Evolutionary conservation across 805 yeast genomes (phyloP), one percentile per base, ranked within the genome.

Genomic region (Yamadazyma philogaea): DNA sequence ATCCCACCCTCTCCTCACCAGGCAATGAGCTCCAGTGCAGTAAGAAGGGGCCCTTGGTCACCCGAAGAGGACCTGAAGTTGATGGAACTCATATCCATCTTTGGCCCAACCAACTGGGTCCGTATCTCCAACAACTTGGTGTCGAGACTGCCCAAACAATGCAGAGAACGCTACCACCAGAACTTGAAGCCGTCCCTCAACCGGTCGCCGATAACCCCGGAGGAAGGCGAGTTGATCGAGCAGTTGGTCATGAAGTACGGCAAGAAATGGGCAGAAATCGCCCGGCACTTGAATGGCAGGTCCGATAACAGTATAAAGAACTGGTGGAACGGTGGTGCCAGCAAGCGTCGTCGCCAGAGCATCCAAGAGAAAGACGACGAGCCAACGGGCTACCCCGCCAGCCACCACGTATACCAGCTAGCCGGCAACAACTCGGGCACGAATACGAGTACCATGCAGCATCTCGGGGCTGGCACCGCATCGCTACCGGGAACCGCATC

Each of bases 271-370:
- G 96, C 96, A 0, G 96, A 87, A 56, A 89, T 88, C 35, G 87
- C 96, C 14, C 75, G 96, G 40, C 95, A 87, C 61, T 66, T 88
- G 44, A 83, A 85, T 48, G 96, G 96, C 2, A 70, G 96, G 40
- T 76, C 84, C n/a, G 96, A 88, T 61, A 88, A 87, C 60, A 89
- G 95, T 16, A 87, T 87, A 54, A 87, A 87, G 59, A 89, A 89
- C 64, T 89, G 96, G 96, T 88, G 96, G 96, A 87, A 87, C 57
- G 95, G 96, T 3, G 95, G 96, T 7, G 91, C 95, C 11, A 87
- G 86, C 59, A 72, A 95, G 46, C 70, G 96, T 47, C 75, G 93
- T 54, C 68, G 88, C 49, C 69, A 70, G 6, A 54, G 56, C 32
- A 33, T 46, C 10, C 46, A 24, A 7, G 28, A 24, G 8, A 24